Conservation (phyloP, 352 stramenopile species). For the Globisporangium rhizosaccharum region DNA sequence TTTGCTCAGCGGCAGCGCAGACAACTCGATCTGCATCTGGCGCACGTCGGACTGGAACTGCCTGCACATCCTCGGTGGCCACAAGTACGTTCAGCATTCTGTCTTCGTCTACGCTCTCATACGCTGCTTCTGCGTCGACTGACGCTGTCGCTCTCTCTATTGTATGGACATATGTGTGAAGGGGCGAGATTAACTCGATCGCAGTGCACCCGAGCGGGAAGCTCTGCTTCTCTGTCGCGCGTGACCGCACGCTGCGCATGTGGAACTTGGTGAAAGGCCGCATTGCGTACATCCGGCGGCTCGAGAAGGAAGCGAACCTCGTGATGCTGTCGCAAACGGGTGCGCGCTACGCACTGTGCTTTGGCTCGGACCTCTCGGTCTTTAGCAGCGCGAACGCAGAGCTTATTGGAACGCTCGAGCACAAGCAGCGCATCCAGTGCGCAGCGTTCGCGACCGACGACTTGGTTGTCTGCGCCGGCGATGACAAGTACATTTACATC, state of each 20-base stretch:
- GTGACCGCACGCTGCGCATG: slow-evolving; percentile 83
- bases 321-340: slow-evolving; percentile 77
- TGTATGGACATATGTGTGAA: slow-evolving; percentile 9
- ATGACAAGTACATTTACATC: slow-evolving; percentile 82
- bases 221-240: slow-evolving; percentile 79
- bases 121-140: background rate
- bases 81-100: slow-evolving; percentile 45
- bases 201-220: slow-evolving; percentile 87
- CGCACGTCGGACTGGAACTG: slow-evolving; percentile 88
- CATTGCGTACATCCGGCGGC: slow-evolving; percentile 81
- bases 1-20: slow-evolving; percentile 80
- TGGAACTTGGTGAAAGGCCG: slow-evolving; percentile 89
- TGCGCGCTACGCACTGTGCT: slow-evolving; percentile 61
- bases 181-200: slow-evolving; percentile 77
- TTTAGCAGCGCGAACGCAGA: slow-evolving; percentile 76
- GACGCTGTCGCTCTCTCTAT: background rate
- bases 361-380: slow-evolving; percentile 68
- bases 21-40: slow-evolving; percentile 90
- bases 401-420: slow-evolving; percentile 58
- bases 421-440: slow-evolving; percentile 73
- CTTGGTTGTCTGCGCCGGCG: slow-evolving; percentile 67
- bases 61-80: slow-evolving; percentile 83
- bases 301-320: slow-evolving; percentile 75
- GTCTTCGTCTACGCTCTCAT: no score
- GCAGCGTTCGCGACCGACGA: slow-evolving; percentile 70